A percentile compares a stretch with the other conserved stretches of the same genome.
Conservation (phyloP, 1,284 basidiomycete genomes). For the Tilletia indica region DNA sequence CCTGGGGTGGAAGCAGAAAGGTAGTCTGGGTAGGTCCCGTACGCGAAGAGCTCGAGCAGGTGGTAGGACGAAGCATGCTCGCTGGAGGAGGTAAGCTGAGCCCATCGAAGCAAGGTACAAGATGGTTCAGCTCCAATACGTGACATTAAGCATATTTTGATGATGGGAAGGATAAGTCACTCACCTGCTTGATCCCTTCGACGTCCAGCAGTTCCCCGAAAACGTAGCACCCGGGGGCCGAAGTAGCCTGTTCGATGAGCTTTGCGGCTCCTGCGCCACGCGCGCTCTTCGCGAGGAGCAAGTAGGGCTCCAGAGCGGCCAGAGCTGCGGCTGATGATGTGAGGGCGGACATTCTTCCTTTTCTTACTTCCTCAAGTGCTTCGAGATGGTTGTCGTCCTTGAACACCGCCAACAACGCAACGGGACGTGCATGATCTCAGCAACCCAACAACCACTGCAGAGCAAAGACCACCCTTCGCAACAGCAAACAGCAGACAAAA, state of each 20-base stretch:
- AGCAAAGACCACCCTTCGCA: too few relatives aligned
- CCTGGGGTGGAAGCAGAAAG: conserved; percentile 6
- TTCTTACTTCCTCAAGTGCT: not conserved
- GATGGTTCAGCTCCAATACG: not conserved
- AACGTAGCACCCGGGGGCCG: conserved; percentile 82
- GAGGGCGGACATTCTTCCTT: conserved; percentile 3
- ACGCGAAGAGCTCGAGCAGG: conserved; percentile 81
- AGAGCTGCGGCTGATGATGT: conserved; percentile 14
- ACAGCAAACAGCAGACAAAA: too few relatives aligned
- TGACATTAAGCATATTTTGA: not conserved
- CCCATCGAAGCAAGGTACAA: not conserved
- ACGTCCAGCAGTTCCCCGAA: conserved; percentile 82
- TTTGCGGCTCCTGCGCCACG: conserved; percentile 89
- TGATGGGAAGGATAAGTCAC: not conserved
- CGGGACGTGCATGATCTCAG: too few relatives aligned
- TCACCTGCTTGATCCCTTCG: conserved; percentile 77
- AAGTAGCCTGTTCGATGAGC: conserved; percentile 77
- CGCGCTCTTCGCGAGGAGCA: conserved; percentile 82
- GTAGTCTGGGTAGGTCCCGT: conserved; percentile 80
- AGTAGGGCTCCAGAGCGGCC: conserved; percentile 72
- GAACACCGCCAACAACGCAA: too few relatives aligned
- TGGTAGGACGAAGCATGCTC: conserved; percentile 45
- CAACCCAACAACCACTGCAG: too few relatives aligned
- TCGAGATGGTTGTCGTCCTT: too few relatives aligned
- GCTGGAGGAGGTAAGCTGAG: conserved; percentile 35